These are phyloP conservation scores for Cymbidium sinense DNA, from an alignment of 106 monocot genomes.

Conservation along the genomic window DNA sequence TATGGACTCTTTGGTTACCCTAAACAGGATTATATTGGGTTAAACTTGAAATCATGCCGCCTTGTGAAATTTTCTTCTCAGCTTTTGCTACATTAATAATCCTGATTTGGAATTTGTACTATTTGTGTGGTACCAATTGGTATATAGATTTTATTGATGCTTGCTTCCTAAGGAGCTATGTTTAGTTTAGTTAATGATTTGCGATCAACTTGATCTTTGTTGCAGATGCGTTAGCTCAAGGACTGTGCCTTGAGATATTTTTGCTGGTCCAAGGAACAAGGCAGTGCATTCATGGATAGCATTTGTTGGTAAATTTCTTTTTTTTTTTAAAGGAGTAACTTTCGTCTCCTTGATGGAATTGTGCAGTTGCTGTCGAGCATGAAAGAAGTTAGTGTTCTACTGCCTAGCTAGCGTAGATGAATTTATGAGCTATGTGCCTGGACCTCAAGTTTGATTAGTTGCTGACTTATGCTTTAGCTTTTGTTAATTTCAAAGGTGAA, in stretches of 20 bases:
- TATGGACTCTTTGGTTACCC: background rate
- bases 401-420: background rate
- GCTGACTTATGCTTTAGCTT: background rate
- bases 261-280: background rate
- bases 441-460: background rate
- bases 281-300: background rate
- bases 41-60: background rate
- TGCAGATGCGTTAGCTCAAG: conserved; percentile 2
- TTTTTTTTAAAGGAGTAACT: background rate
- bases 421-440: background rate
- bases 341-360: background rate
- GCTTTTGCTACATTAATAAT: background rate
- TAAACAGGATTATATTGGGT: background rate
- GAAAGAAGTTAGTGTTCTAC: background rate
- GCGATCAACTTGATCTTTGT: background rate
- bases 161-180: background rate
- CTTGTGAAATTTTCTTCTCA: background rate
- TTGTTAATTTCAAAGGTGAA: background rate
- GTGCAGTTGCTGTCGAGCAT: background rate
- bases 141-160: too few species aligned
- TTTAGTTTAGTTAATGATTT: background rate
- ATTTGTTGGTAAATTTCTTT: background rate
- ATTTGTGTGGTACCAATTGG: background rate
- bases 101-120: background rate
- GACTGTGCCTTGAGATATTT: background rate